Evolutionary conservation across 1,139 yeast species (phyloP).

Genomic region (Debaryomyces sp.): DNA sequence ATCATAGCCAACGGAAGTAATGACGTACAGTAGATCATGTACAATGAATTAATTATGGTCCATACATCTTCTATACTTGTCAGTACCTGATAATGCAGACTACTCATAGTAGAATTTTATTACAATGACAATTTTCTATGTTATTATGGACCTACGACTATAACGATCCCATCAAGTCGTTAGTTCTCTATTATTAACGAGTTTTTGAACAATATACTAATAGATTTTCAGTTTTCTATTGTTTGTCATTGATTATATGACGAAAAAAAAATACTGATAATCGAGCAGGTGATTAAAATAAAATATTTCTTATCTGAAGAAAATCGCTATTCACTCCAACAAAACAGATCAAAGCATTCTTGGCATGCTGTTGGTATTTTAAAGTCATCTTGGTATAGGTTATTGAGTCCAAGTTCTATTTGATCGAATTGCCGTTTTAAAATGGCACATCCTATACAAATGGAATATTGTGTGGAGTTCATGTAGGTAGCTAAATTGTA

Average conservation of each 20-base stretch:
- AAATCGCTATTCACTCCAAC: conserved; percentile 18
- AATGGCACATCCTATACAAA: conserved; percentile 63
- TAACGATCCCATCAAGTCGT: background rate
- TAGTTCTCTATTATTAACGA: background rate
- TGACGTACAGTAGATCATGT: conserved; percentile 40
- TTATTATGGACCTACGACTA: background rate
- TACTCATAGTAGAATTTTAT: background rate
- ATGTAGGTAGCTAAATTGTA: conserved; percentile 49
- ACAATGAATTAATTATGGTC: conserved; percentile 38
- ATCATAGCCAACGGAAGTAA: conserved; percentile 37
- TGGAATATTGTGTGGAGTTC: conserved; percentile 47
- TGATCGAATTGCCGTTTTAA: conserved; percentile 58
- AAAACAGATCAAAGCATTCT: conserved; percentile 23
- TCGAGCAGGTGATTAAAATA: conserved; percentile 3
- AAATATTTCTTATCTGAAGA: background rate
- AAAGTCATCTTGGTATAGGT: conserved; percentile 1
- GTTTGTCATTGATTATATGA: background rate
- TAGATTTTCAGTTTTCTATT: background rate
- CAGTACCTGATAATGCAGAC: background rate
- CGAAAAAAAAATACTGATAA: background rate
- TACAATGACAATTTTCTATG: background rate
- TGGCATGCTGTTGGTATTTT: conserved; percentile 21
- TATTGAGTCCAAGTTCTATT: conserved; percentile 14
- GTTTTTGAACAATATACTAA: background rate
- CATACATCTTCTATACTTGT: conserved; percentile 10